A percentile compares a stretch with the other conserved stretches of the same genome.
phyloP scores from a whole-genome alignment of 1,284 basidiomycete genomes.

The Prillingera fragicola region DNA sequence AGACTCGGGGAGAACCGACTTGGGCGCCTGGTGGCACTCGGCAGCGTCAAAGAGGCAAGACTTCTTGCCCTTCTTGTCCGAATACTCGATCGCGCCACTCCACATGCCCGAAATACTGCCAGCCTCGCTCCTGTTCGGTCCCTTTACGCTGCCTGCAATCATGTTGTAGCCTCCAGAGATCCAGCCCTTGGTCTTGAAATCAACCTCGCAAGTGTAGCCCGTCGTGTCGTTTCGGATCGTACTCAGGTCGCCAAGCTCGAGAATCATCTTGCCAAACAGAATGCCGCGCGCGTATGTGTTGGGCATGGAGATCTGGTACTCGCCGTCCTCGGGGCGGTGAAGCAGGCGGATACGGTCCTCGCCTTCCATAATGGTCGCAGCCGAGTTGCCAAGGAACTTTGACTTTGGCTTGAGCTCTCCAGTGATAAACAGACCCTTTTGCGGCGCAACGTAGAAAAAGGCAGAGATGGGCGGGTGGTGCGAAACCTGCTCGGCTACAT shows the following conservation, averaged over 20 bases:
- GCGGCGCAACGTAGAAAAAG: constrained; percentile 94
- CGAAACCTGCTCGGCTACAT: constrained; percentile 86
- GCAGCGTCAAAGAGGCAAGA: constrained; percentile 78
- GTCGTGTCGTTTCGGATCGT: constrained; percentile 76
- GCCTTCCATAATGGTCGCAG: constrained; percentile 92
- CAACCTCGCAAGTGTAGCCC: constrained; percentile 72
- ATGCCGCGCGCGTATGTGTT: constrained; percentile 97
- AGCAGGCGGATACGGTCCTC: constrained; percentile 81
- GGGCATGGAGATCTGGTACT: constrained; percentile 62
- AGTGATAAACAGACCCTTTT: constrained; percentile 69
- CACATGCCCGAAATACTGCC: constrained; percentile 89
- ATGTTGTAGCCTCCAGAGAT: constrained; percentile 96
- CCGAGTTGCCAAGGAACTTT: constrained; percentile 93
- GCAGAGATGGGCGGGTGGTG: constrained; percentile 73
- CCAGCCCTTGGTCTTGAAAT: constrained; percentile 99
- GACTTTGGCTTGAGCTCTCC: constrained; percentile 94
- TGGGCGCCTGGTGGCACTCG: constrained; percentile 69
- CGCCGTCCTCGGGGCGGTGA: constrained; percentile 75
- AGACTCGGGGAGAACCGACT: constrained; percentile 73
- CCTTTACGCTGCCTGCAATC: constrained; percentile 71
- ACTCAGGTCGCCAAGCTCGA: constrained; percentile 90
- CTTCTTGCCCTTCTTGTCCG: constrained; percentile 61
- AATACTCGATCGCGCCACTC: constrained; percentile 87
- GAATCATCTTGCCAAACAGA: constrained; percentile 94
- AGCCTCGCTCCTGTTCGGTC: constrained; percentile 57